phyloP scores from a whole-genome alignment of 495 filamentous ascomycete genomes.

The Aspergillus haitiensis region DNA sequence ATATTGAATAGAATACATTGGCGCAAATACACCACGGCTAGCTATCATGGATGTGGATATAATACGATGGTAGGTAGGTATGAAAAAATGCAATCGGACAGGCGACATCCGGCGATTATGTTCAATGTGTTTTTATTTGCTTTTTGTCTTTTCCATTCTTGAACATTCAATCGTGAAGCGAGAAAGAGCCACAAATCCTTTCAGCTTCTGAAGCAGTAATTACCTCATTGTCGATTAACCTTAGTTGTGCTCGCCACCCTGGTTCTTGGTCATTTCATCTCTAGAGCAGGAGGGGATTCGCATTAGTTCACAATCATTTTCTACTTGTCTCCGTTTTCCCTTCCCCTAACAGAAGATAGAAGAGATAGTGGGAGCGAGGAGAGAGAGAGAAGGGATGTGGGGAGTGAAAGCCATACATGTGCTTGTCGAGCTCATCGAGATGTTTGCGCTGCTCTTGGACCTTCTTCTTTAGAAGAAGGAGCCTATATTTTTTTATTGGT shows the following conservation, averaged over 20 bases:
- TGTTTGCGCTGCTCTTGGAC: constrained; percentile 76
- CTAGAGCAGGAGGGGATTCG: constrained; percentile 34
- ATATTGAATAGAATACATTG: constrained; percentile 19
- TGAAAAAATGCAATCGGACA: constrained; percentile 2
- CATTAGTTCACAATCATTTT: too few species aligned
- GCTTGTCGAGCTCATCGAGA: constrained; percentile 76
- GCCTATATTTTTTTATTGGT: constrained; percentile 40
- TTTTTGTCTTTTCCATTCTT: not conserved
- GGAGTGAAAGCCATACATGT: constrained; percentile 62
- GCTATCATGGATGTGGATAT: not conserved
- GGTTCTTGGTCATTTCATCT: constrained; percentile 65
- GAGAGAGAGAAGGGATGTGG: not conserved
- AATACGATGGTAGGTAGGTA: not conserved
- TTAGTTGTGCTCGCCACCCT: constrained; percentile 74
- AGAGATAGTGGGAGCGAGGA: not conserved
- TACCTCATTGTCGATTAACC: not conserved
- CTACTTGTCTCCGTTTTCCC: too few species aligned
- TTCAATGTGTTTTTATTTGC: too few species aligned
- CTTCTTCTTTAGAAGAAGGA: constrained; percentile 69
- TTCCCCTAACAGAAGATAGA: too few species aligned
- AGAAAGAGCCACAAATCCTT: not conserved
- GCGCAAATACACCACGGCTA: constrained; percentile 14
- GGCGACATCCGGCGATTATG: not conserved
- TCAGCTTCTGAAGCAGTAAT: not conserved
- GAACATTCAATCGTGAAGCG: constrained; percentile 6